Base-by-base conservation (phyloP, 2,329 filamentous ascomycete species). In the Alternaria infectoria region DNA sequence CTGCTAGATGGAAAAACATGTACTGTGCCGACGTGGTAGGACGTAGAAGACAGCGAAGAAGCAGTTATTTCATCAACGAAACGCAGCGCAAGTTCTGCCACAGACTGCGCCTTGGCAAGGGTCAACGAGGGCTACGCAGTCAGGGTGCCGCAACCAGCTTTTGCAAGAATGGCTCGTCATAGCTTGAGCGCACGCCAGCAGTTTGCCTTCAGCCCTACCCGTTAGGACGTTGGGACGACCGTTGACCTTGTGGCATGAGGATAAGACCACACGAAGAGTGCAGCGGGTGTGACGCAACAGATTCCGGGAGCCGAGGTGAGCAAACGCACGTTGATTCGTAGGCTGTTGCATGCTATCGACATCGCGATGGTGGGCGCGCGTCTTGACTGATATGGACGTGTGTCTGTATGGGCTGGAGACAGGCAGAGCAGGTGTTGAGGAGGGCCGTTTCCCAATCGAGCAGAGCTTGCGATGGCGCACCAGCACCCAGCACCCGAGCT, bases 381-480 rank as follows among this genome's bases (percentile, higher is more conserved):
- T 51, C 30, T 25, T 43, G 17, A 40, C 23, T 64, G 64, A 66
- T 65, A 63, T 43, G 40, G 30, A 61, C 26, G 50, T 62, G 51
- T 49, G 57, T 57, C 59, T 66, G 63, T 65, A 58, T 70, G 70
- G 69, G 8, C 28, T 61, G 59, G 50, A 57, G 25, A 47, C 47
- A 47, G 28, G 63, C 66, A 55, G 61, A 64, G 62, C 59, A 62
- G 72, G 66, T 73, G 69, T 73, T 74, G 71, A 69, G 69, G 44
- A 19, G 65, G 57, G 44, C 49, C 59, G 62, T 26, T 52, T 57
- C 68, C 68, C 54, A 54, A 70, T 65, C 19, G 45, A 62, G 68
- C 49, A 65, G 60, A 65, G 61, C 60, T 70, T 70, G 60, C 60
- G 59, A 61, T 40, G 36, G 36, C 36, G n/a, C 36, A 36, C 36